phyloP scores from a whole-genome alignment of 306 rosid species.

The Heteromeles arbutifolia region DNA sequence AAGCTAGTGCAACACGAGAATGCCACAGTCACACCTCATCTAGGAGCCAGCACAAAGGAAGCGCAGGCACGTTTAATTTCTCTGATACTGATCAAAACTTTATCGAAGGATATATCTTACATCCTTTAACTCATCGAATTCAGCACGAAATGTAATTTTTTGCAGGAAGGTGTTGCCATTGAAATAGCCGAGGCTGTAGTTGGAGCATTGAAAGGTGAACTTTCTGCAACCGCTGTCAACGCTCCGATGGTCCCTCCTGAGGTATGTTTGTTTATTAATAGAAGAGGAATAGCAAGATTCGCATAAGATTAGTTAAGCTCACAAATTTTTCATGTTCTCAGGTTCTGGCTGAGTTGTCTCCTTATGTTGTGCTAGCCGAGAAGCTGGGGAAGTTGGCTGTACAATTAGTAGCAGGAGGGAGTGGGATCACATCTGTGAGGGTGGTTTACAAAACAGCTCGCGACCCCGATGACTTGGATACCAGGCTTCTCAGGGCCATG shows the following conservation, averaged over 20 bases:
- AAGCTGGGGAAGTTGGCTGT: conserved; percentile 72
- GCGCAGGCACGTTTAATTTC: conserved; percentile 56
- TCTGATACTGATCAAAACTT: not conserved
- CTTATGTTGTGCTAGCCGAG: conserved; percentile 71
- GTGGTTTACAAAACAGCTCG: conserved; percentile 58
- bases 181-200: conserved; percentile 95
- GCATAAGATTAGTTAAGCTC: not conserved
- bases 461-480: conserved; percentile 71
- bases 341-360: conserved; percentile 75
- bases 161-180: conserved; percentile 91
- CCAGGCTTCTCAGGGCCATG: conserved; percentile 90
- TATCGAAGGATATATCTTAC: not conserved
- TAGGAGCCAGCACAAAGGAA: conserved; percentile 97
- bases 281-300: not conserved
- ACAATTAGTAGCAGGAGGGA: conserved; percentile 71
- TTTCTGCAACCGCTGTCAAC: conserved; percentile 94
- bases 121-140: not conserved
- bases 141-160: not conserved
- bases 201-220: conserved; percentile 88
- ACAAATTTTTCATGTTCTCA: conserved; percentile 13
- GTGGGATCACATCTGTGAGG: conserved; percentile 53
- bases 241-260: conserved; percentile 97
- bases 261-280: conserved; percentile 25
- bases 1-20: conserved; percentile 73
- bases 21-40: conserved; percentile 85